Conservation (phyloP, 2,329 filamentous ascomycete species). For the Podosphaera xanthii region DNA sequence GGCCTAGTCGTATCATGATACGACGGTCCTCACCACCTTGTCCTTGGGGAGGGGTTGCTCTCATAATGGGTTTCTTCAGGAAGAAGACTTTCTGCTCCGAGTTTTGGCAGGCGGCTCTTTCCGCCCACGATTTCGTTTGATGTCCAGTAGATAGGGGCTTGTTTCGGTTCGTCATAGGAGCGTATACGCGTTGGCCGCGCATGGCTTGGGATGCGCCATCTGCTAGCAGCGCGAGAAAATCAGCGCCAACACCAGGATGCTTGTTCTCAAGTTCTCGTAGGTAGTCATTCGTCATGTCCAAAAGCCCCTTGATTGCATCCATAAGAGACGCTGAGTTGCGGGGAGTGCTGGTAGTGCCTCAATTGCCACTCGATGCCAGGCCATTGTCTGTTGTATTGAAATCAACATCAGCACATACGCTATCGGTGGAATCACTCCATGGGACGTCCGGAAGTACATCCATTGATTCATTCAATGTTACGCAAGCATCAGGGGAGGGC, state of each 20-base stretch:
- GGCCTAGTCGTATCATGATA: neutral
- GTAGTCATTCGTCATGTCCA: neutral
- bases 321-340: neutral
- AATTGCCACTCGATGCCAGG: neutral
- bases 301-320: neutral
- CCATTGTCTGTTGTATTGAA: neutral
- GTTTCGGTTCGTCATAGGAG: neutral
- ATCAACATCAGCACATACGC: neutral
- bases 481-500: neutral
- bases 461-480: neutral
- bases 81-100: neutral
- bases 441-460: neutral
- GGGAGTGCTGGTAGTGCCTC: neutral
- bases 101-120: neutral
- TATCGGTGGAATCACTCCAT: neutral
- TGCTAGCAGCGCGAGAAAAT: neutral
- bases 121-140: neutral
- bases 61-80: neutral
- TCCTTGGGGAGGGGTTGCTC: neutral
- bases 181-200: neutral
- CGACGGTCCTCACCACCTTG: neutral
- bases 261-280: neutral
- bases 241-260: neutral
- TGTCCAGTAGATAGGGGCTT: neutral
- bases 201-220: constrained; percentile 1